Conservation (phyloP, 805 yeast genomes). For the Candida piceae region DNA sequence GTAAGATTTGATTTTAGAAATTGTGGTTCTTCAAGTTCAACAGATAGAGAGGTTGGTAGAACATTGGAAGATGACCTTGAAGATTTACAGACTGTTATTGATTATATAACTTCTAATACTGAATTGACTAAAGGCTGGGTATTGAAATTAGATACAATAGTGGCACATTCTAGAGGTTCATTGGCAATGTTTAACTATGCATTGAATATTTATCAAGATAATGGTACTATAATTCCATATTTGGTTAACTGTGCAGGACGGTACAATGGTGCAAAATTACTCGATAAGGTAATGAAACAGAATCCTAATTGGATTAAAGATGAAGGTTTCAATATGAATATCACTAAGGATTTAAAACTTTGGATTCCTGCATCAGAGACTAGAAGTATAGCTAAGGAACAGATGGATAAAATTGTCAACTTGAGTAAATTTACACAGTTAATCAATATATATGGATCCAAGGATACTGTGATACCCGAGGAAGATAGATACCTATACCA, state of each 20-base stretch:
- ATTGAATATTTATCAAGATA: slow-evolving; percentile 33
- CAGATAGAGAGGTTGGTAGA: slow-evolving; percentile 51
- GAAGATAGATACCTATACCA: slow-evolving; percentile 58
- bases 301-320: slow-evolving; percentile 36
- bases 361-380: slow-evolving; percentile 49
- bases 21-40: slow-evolving; percentile 64
- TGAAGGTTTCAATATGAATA: slow-evolving; percentile 36
- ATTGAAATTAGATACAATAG: slow-evolving; percentile 49
- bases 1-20: slow-evolving; percentile 82
- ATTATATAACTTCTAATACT: slow-evolving; percentile 23
- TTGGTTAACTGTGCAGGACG: slow-evolving; percentile 73
- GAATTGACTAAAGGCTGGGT: slow-evolving; percentile 29
- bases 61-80: slow-evolving; percentile 57
- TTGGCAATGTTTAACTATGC: slow-evolving; percentile 76
- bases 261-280: slow-evolving; percentile 46
- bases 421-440: slow-evolving; percentile 47
- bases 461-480: slow-evolving; percentile 62
- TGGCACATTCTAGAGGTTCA: slow-evolving; percentile 79
- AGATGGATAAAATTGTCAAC: slow-evolving; percentile 36
- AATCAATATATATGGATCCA: slow-evolving; percentile 64
- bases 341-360: slow-evolving; percentile 45
- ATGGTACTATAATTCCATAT: slow-evolving; percentile 43
- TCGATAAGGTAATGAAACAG: slow-evolving; percentile 31
- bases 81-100: slow-evolving; percentile 52
- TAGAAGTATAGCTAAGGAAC: slow-evolving; percentile 42